Evolutionary conservation across 345 rosid genomes (phyloP).

Genomic region (Odontarrhena argentea): DNA sequence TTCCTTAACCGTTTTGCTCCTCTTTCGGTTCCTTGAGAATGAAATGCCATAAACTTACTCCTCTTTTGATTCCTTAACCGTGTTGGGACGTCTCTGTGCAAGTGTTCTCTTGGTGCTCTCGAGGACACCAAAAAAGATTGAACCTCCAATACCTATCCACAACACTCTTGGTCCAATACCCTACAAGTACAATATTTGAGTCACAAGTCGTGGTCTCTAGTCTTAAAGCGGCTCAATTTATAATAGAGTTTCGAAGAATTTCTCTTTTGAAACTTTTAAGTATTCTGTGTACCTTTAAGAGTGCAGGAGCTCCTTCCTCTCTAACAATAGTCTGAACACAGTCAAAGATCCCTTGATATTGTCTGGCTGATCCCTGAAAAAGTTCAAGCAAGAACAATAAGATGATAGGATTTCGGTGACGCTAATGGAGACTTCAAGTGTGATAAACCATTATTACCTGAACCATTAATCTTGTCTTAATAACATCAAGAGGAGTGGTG

Average conservation of each 20-base stretch:
- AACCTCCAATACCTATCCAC: slow-evolving; percentile 95
- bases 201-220: background rate
- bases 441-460: slow-evolving; percentile 54
- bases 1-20: slow-evolving; percentile 25
- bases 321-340: slow-evolving; percentile 79
- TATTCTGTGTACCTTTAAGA: slow-evolving; percentile 62
- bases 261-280: background rate
- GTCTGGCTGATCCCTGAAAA: slow-evolving; percentile 75
- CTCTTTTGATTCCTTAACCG: slow-evolving; percentile 34
- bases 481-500: slow-evolving; percentile 96
- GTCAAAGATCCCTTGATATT: slow-evolving; percentile 77
- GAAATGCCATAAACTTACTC: slow-evolving; percentile 30
- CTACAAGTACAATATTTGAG: slow-evolving; percentile 38
- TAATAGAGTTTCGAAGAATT: background rate
- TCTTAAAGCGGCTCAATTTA: background rate
- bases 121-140: slow-evolving; percentile 83
- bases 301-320: slow-evolving; percentile 91
- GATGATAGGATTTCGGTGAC: background rate
- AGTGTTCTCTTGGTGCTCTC: slow-evolving; percentile 80
- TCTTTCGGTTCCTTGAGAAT: slow-evolving; percentile 3
- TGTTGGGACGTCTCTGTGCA: slow-evolving; percentile 55
- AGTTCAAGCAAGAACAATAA: background rate
- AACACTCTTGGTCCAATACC: slow-evolving; percentile 86
- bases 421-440: slow-evolving; percentile 6
- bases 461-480: slow-evolving; percentile 95